Conservation (phyloP, 176 grass and related monocot species). For the Pontederia paniculata region DNA sequence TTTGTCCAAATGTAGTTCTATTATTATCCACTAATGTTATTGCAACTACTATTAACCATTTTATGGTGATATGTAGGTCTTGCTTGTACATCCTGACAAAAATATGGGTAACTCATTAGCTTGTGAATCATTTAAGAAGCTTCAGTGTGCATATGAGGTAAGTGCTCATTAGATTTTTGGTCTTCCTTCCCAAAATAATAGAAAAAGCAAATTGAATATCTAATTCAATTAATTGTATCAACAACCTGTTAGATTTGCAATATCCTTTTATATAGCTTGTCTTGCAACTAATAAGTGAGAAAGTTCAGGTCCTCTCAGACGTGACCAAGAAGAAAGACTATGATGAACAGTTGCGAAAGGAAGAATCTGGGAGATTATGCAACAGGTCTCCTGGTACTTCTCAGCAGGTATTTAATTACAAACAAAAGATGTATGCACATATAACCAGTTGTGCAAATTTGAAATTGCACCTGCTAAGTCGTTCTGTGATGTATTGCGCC, state of each 20-base stretch:
- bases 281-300: slow-evolving; percentile 20
- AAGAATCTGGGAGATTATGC: slow-evolving; percentile 56
- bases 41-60: slow-evolving; percentile 4
- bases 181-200: neutral
- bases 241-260: slow-evolving; percentile 4
- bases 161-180: slow-evolving; percentile 22
- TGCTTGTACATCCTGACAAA: slow-evolving; percentile 98
- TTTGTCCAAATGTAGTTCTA: neutral
- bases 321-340: slow-evolving; percentile 76
- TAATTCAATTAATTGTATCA: neutral
- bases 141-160: slow-evolving; percentile 98
- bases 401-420: slow-evolving; percentile 44
- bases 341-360: slow-evolving; percentile 81
- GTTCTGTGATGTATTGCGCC: no score
- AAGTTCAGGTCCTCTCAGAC: slow-evolving; percentile 72
- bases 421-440: no score
- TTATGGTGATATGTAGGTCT: slow-evolving; percentile 45
- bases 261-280: neutral
- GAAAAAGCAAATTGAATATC: slow-evolving; percentile 1
- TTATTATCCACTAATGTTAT: neutral
- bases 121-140: slow-evolving; percentile 97
- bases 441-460: no score
- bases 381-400: slow-evolving; percentile 52
- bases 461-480: no score
- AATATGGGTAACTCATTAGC: slow-evolving; percentile 78